Percentiles rank a stretch among this genome's conserved stretches.
Conservation (phyloP, 257 asterid species). For the Leptodermis oblonga region DNA sequence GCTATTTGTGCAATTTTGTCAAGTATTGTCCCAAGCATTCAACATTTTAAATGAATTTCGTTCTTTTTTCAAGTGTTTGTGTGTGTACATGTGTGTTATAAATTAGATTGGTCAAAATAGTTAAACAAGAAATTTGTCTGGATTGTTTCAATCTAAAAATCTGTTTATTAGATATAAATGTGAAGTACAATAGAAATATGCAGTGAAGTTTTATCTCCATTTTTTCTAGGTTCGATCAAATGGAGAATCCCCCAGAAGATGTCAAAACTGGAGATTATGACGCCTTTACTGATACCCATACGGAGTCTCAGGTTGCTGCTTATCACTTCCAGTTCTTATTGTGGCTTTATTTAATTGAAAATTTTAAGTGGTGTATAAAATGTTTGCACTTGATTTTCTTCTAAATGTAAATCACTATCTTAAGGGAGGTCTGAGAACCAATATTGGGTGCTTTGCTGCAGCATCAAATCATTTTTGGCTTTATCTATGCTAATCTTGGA, state of each 20-base stretch:
- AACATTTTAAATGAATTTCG: neutral
- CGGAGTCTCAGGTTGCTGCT: slow-evolving; percentile 82
- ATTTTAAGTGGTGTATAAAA: neutral
- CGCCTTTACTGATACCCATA: slow-evolving; percentile 85
- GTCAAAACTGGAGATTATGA: slow-evolving; percentile 41
- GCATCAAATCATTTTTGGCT: neutral
- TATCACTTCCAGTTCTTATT: slow-evolving; percentile 7
- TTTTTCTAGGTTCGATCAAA: slow-evolving; percentile 54
- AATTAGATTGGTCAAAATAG: neutral
- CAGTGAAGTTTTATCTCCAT: slow-evolving; percentile 3
- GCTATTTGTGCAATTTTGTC: neutral
- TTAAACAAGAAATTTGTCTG: neutral
- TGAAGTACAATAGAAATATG: slow-evolving; percentile 1
- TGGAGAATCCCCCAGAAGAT: slow-evolving; percentile 37
- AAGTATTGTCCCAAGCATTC: no score
- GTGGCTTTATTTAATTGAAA: slow-evolving; percentile 15
- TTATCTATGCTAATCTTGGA: neutral
- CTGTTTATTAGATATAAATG: neutral
- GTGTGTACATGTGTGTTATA: neutral
- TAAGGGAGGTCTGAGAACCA: neutral
- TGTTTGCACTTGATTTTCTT: neutral
- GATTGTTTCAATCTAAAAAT: neutral
- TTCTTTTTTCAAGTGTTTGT: neutral
- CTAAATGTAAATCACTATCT: neutral
- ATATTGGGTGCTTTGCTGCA: neutral